A percentile compares a stretch with the other conserved stretches of the same genome.
Evolutionary conservation across 2,329 filamentous ascomycete genomes (phyloP).

Genomic region (Fusarium musae): DNA sequence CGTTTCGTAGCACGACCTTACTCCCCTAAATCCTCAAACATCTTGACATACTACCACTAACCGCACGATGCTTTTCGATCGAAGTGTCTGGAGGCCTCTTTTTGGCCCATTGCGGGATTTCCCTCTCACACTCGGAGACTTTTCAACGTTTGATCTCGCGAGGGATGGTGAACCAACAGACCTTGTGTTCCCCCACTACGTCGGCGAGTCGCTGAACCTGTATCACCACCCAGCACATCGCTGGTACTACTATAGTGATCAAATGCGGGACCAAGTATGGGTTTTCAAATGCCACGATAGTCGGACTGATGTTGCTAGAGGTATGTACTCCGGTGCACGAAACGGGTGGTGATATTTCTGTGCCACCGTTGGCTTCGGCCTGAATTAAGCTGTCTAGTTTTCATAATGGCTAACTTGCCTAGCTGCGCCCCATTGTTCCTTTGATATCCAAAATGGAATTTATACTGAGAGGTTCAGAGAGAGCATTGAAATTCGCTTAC

Average conservation of each 20-base stretch:
- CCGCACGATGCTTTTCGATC: too few species aligned
- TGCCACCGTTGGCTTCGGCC: too few species aligned
- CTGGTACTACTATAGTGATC: neutral
- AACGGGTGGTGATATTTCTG: neutral
- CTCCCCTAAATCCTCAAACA: too few species aligned
- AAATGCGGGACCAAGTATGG: neutral
- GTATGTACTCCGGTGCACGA: neutral
- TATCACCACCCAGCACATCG: neutral
- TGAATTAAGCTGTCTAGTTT: neutral
- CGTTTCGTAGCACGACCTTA: too few species aligned
- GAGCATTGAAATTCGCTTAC: too few species aligned
- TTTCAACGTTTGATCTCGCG: neutral
- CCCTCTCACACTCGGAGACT: neutral
- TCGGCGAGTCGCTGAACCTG: neutral
- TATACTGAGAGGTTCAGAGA: neutral
- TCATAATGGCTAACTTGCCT: neutral
- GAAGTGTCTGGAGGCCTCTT: too few species aligned
- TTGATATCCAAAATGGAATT: neutral
- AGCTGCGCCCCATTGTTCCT: neutral
- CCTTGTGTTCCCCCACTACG: neutral
- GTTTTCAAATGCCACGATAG: neutral
- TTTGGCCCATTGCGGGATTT: neutral
- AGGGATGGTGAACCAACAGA: neutral
- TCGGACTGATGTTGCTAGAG: neutral
- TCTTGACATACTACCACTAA: too few species aligned